A percentile compares a stretch with the other conserved stretches of the same genome.
Evolutionary conservation across 129 eudicot species (phyloP).

Genomic region (Escallonia herrerae): DNA sequence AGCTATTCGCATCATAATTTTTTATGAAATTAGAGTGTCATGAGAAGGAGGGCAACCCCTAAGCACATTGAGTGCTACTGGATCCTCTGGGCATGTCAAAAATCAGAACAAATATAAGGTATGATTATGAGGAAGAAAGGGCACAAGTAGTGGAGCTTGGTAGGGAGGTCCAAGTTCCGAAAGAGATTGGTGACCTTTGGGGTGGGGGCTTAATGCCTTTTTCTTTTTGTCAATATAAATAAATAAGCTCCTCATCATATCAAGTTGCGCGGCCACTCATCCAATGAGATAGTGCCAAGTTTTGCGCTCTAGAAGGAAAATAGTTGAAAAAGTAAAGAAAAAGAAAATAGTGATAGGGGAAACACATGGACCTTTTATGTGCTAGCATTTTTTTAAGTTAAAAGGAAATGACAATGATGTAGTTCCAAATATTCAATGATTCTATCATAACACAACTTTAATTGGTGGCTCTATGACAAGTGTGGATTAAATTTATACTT

Average conservation of each 20-base stretch:
- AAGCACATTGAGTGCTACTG: too few species aligned
- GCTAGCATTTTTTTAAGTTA: neutral
- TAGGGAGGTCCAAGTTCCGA: slow-evolving; percentile 6
- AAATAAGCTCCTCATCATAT: neutral
- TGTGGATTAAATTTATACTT: too few species aligned
- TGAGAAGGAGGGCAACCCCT: too few species aligned
- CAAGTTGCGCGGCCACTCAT: neutral
- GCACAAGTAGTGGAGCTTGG: slow-evolving; percentile 1
- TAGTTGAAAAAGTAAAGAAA: too few species aligned
- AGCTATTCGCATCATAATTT: too few species aligned
- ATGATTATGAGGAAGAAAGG: slow-evolving; percentile 2
- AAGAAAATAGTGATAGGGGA: too few species aligned
- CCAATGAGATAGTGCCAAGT: too few species aligned
- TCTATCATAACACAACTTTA: neutral
- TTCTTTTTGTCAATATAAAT: neutral
- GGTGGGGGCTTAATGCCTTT: neutral
- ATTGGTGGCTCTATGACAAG: neutral
- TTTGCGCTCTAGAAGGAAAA: too few species aligned
- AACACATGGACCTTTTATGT: neutral
- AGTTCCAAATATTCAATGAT: neutral
- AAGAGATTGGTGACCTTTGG: neutral
- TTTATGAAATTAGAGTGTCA: too few species aligned
- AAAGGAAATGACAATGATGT: neutral
- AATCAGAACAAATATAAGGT: neutral
- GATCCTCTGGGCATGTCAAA: neutral